Base-by-base conservation (phyloP, 306 rosid genomes). In the Alnus glutinosa region DNA sequence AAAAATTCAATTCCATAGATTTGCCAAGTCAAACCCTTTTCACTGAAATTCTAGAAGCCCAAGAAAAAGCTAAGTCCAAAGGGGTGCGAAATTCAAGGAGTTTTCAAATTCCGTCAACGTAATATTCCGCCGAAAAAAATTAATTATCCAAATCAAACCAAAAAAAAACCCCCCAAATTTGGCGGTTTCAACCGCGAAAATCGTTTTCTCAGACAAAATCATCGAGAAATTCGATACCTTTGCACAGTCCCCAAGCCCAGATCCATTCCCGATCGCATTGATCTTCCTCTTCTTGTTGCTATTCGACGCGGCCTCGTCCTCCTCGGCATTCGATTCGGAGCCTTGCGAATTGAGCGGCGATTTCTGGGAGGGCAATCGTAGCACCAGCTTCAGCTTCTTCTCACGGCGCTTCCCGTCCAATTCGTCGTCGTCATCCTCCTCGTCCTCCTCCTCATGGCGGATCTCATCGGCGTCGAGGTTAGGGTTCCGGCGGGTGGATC, bases 401-500 rank as follows among this genome's bases (percentile, higher is more conserved):
- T 90, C 89, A 19, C 90, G 89, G 63, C 87, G 89, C 63, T 77
- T 86, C 50, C 66, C 71, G 7, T 70, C 69, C 79, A 75, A 87
- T 82, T 77, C 75, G 2, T 73, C 75, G 28, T 54, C 79, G 32
- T 78, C 83, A 3, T 79, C 86, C 0, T 74, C 83, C 0, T 79
- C 88, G 0, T 58, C 80, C 10, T 84, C 71, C 5, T 74, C 87
- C 2, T 58, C 55, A 2, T 30, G 11, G 7, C 5, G 55, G 4
- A 55, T 76, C 4, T 77, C 77, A 50, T 23, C 75, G 2, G 4
- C 39, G 71, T 78, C 88, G 54, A 84, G 75, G 75, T 68, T 78
- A 79, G 89, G 90, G 86, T 90, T 86, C 70, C 92, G 92, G 78
- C 94, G 94, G 68, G 92, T 86, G 52, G 94, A 88, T 83, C 92